Evolutionary conservation across 192 early-diverging fungal species (phyloP).

Genomic region (Umbelopsis isabellina): DNA sequence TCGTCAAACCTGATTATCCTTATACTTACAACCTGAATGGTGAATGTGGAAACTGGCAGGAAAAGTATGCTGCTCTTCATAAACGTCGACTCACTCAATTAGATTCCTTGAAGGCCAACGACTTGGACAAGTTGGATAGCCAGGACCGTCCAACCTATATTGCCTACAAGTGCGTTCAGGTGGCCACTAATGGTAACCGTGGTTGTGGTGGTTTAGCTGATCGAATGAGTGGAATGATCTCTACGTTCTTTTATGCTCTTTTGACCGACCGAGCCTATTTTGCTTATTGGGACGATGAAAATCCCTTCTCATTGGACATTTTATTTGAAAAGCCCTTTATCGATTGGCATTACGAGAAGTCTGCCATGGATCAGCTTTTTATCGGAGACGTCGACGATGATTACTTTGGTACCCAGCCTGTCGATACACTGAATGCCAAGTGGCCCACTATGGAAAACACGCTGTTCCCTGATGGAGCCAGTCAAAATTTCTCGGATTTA

Average conservation of each 20-base stretch:
- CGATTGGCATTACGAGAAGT: conserved; percentile 43
- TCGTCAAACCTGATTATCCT: background rate
- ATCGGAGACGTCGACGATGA: background rate
- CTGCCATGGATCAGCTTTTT: conserved; percentile 30
- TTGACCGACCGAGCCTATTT: conserved; percentile 45
- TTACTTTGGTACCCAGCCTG: conserved; percentile 24
- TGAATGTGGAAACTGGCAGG: conserved; percentile 48
- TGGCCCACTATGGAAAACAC: conserved; percentile 12
- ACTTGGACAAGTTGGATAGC: conserved; percentile 18
- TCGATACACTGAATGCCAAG: conserved; percentile 39
- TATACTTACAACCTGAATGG: conserved; percentile 30
- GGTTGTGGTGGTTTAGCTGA: conserved; percentile 53
- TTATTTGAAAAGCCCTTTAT: conserved; percentile 46
- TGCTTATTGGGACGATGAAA: conserved; percentile 41
- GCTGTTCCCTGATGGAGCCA: conserved; percentile 37
- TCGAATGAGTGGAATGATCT: conserved; percentile 52
- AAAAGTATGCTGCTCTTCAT: conserved; percentile 42
- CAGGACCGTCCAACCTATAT: conserved; percentile 34
- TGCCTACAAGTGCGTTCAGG: conserved; percentile 42
- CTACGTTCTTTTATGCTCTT: conserved; percentile 48
- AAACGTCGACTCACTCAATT: conserved; percentile 28
- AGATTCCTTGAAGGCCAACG: conserved; percentile 27
- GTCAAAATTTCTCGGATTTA: conserved; percentile 32
- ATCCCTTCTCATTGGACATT: conserved; percentile 42
- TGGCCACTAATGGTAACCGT: conserved; percentile 36